Evolutionary conservation across 106 monocot genomes (phyloP).

Genomic region (Amphibolis antarctica): DNA sequence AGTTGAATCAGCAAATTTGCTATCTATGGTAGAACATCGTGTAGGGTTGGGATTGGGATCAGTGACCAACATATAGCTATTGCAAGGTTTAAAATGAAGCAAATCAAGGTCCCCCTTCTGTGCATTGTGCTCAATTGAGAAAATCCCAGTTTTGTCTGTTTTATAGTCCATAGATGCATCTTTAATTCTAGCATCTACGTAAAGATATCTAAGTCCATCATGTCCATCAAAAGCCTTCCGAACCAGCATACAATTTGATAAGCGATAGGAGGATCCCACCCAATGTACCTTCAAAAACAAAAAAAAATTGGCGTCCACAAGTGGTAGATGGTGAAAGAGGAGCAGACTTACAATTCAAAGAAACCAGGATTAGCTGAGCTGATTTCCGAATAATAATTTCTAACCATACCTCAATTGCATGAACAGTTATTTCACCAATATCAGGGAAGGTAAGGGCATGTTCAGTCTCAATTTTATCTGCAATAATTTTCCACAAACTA

Average conservation of each 20-base stretch:
- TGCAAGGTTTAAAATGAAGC: background rate
- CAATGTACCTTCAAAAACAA: constrained; percentile 21
- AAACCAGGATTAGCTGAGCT: background rate
- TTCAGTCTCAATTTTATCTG: constrained; percentile 31
- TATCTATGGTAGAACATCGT: background rate
- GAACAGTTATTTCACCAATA: constrained; percentile 16
- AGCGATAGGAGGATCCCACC: constrained; percentile 24
- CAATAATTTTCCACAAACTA: no score
- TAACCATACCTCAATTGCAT: constrained; percentile 33
- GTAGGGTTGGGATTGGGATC: background rate
- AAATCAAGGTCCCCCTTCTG: background rate
- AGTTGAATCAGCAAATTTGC: background rate
- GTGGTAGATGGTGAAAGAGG: background rate
- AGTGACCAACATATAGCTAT: background rate
- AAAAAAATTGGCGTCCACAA: background rate
- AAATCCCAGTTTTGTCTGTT: background rate
- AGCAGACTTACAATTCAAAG: no score
- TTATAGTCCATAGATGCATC: background rate
- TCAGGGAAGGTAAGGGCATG: constrained; percentile 28
- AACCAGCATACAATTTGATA: constrained; percentile 36
- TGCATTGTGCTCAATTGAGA: background rate
- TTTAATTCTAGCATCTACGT: constrained; percentile 14
- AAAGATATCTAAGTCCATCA: constrained; percentile 31
- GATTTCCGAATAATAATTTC: background rate
- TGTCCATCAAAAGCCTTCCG: constrained; percentile 24